These are phyloP conservation scores for Tylopilus sp. DNA, from an alignment of 768 basidiomycete genomes.

Conservation along the genomic window DNA sequence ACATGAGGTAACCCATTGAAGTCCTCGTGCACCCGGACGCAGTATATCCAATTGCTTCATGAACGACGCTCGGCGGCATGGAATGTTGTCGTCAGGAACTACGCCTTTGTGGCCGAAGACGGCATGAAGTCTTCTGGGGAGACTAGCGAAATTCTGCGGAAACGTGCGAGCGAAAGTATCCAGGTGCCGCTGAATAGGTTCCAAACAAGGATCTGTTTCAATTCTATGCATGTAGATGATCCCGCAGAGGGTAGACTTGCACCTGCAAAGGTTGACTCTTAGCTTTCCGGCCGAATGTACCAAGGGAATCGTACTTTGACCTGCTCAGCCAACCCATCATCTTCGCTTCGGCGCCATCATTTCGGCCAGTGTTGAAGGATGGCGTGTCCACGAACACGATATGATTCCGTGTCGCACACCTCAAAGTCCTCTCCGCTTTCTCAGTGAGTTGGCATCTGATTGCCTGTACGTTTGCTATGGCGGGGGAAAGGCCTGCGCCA, in stretches of 20 bases:
- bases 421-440: not conserved
- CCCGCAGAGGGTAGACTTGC: constrained; percentile 3
- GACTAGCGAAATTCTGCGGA: not conserved
- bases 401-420: not conserved
- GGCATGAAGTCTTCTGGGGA: constrained; percentile 1
- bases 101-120: constrained; percentile 4
- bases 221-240: constrained; percentile 17
- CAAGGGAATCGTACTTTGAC: not conserved
- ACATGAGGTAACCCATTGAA: too few relatives aligned
- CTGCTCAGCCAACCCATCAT: constrained; percentile 6
- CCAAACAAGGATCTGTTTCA: not conserved
- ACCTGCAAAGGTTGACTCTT: constrained; percentile 1
- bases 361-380: constrained; percentile 6
- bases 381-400: constrained; percentile 26
- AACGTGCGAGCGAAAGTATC: constrained; percentile 5
- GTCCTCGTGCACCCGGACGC: too few relatives aligned
- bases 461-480: constrained; percentile 3
- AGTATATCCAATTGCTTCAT: not conserved
- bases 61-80: not conserved
- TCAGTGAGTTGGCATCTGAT: constrained; percentile 6
- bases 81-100: fast-evolving
- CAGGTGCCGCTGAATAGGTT: constrained; percentile 1
- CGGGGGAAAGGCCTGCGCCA: not conserved
- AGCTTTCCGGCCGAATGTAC: not conserved
- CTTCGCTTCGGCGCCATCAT: not conserved